Evolutionary conservation across 768 basidiomycete genomes (phyloP).

Genomic region (Phanerochaete sordida): DNA sequence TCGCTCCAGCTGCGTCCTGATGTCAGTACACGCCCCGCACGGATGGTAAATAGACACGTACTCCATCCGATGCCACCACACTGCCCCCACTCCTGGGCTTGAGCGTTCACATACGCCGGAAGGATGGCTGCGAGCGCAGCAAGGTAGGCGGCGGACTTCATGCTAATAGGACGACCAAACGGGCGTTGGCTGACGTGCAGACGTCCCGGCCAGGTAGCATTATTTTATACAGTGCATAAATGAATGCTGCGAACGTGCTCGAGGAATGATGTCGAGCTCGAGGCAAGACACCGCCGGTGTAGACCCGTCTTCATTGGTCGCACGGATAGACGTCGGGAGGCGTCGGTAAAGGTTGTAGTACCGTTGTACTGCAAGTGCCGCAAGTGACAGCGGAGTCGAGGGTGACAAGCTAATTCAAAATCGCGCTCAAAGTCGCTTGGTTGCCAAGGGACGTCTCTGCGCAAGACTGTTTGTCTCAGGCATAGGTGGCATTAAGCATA

Average conservation of each 20-base stretch:
- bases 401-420: too few species aligned
- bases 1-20: constrained; percentile 24
- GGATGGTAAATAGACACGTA: constrained; percentile 26
- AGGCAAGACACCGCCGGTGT: constrained; percentile 22
- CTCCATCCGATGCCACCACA: constrained; percentile 53
- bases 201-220: background rate
- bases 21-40: background rate
- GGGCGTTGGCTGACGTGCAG: constrained; percentile 12
- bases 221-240: constrained; percentile 10
- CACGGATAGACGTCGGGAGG: constrained; percentile 26
- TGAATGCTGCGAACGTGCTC: background rate
- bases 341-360: constrained; percentile 8
- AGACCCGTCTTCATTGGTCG: constrained; percentile 20
- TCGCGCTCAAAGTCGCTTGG: too few species aligned
- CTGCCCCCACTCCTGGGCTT: constrained; percentile 43
- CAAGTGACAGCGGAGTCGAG: too few species aligned
- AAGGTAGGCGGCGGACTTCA: constrained; percentile 42
- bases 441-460: too few species aligned
- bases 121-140: constrained; percentile 37
- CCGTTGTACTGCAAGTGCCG: too few species aligned
- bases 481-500: too few species aligned
- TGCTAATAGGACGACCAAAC: constrained; percentile 15
- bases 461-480: too few species aligned
- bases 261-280: background rate
- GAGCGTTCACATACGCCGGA: constrained; percentile 43